Evolutionary conservation across 1,284 basidiomycete species (phyloP).

Genomic region (Vanrija sp.): DNA sequence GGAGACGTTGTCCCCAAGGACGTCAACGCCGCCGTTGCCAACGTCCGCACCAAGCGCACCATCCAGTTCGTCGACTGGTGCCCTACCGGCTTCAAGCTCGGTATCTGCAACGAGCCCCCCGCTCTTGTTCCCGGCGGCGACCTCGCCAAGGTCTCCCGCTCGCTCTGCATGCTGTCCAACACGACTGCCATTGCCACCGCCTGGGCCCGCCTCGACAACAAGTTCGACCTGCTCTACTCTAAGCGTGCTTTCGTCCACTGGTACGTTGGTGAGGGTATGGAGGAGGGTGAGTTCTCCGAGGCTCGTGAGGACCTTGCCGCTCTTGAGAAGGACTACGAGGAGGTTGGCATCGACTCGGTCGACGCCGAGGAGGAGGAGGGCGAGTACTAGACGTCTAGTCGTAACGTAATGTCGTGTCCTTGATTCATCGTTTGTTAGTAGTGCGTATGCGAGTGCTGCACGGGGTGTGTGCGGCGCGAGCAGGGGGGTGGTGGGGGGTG

Average conservation of each 20-base stretch:
- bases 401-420: too few species aligned
- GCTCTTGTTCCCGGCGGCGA: slow-evolving; percentile 89
- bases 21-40: slow-evolving; percentile 85
- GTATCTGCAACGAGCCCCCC: slow-evolving; percentile 94
- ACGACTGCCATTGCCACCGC: slow-evolving; percentile 72
- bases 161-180: slow-evolving; percentile 90
- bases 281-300: slow-evolving; percentile 97
- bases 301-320: slow-evolving; percentile 96
- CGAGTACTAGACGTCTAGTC: slow-evolving; percentile 59
- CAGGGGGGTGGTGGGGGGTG: too few species aligned
- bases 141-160: slow-evolving; percentile 88
- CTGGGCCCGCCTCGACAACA: slow-evolving; percentile 95
- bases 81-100: slow-evolving; percentile 95
- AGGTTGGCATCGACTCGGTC: slow-evolving; percentile 86
- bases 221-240: slow-evolving; percentile 95
- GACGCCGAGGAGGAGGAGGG: slow-evolving; percentile 71
- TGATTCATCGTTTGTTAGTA: too few species aligned
- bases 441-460: too few species aligned
- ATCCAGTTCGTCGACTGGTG: slow-evolving; percentile 98
- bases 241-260: slow-evolving; percentile 90
- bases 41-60: slow-evolving; percentile 93
- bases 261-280: slow-evolving; percentile 97
- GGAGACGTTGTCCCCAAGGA: slow-evolving; percentile 98
- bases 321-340: slow-evolving; percentile 94
- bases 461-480: too few species aligned